Percentiles rank a stretch among this genome's conserved stretches.
Conservation (phyloP, 2,329 filamentous ascomycete genomes). For the Colletotrichum filicis region DNA sequence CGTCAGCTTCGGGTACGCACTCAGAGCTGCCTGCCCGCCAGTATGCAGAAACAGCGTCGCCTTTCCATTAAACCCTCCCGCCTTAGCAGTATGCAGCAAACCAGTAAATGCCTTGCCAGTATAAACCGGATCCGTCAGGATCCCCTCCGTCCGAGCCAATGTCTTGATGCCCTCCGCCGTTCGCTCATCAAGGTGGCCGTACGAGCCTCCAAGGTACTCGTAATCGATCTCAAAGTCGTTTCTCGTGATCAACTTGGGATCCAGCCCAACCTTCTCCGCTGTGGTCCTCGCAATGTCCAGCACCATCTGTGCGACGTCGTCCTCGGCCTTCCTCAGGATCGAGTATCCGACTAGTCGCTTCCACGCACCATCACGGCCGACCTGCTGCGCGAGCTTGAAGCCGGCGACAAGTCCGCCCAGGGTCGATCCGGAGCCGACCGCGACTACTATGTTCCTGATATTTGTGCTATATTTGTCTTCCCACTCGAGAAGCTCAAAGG, state of each 20-base stretch:
- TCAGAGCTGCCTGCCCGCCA: constrained; percentile 30
- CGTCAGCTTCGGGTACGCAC: constrained; percentile 22
- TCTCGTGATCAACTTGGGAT: constrained; percentile 4
- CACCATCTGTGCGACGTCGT: not conserved
- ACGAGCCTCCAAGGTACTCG: constrained; percentile 8
- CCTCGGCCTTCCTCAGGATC: not conserved
- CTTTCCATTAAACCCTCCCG: constrained; percentile 8
- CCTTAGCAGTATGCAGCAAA: constrained; percentile 20
- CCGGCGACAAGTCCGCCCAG: constrained; percentile 75
- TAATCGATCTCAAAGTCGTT: constrained; percentile 31
- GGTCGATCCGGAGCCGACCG: constrained; percentile 72
- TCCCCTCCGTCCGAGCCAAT: constrained; percentile 27
- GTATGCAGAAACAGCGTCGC: constrained; percentile 35
- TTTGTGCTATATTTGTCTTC: constrained; percentile 63
- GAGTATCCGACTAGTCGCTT: constrained; percentile 27
- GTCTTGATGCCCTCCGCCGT: constrained; percentile 23
- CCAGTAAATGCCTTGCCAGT: constrained; percentile 34
- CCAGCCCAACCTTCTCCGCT: constrained; percentile 13
- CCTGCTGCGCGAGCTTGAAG: constrained; percentile 66
- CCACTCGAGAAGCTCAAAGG: constrained; percentile 69
- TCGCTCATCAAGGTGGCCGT: constrained; percentile 26
- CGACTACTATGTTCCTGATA: constrained; percentile 69
- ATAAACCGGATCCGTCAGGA: constrained; percentile 28
- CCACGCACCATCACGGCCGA: constrained; percentile 34
- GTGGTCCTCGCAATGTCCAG: constrained; percentile 21